Conservation (phyloP, 75 land plant genomes). For the Chamaecyparis obtusa region DNA sequence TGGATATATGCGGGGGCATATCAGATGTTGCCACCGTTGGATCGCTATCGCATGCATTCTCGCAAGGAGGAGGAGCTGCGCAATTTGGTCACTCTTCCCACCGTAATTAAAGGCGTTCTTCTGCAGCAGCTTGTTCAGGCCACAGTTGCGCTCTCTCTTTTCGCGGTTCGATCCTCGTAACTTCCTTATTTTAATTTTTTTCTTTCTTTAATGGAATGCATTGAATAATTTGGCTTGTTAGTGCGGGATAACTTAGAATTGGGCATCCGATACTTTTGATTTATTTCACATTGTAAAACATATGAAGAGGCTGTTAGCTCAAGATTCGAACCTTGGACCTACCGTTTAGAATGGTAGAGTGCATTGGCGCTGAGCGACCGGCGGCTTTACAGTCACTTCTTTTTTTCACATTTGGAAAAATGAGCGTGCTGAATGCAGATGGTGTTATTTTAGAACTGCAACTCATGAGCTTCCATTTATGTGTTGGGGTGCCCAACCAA, state of each 20-base stretch:
- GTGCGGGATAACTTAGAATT: neutral
- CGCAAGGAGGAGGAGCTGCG: constrained; percentile 69
- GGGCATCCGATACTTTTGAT: neutral
- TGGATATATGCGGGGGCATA: constrained; percentile 88
- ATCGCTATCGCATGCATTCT: constrained; percentile 75
- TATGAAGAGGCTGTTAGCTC: neutral
- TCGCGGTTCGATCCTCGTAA: constrained; percentile 36
- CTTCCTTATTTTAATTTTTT: neutral
- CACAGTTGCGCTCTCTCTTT: constrained; percentile 58
- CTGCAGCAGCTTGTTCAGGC: constrained; percentile 86
- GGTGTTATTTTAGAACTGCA: neutral
- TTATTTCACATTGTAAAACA: neutral
- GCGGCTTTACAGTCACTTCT: neutral
- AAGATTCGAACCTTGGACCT: neutral
- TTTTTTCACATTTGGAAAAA: neutral
- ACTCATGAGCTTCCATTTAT: neutral
- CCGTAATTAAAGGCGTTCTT: constrained; percentile 75
- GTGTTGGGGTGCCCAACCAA: too few species aligned
- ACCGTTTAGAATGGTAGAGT: neutral
- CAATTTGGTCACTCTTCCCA: constrained; percentile 55
- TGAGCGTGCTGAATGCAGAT: neutral
- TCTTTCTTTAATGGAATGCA: neutral
- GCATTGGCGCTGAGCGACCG: neutral
- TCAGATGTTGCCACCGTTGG: constrained; percentile 62
- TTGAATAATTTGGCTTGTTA: neutral